A percentile compares a stretch with the other conserved stretches of the same genome.
These are phyloP conservation scores for Mayamaea pseudoterrestris DNA, from an alignment of 108 stramenopile species.

Conservation along the genomic window DNA sequence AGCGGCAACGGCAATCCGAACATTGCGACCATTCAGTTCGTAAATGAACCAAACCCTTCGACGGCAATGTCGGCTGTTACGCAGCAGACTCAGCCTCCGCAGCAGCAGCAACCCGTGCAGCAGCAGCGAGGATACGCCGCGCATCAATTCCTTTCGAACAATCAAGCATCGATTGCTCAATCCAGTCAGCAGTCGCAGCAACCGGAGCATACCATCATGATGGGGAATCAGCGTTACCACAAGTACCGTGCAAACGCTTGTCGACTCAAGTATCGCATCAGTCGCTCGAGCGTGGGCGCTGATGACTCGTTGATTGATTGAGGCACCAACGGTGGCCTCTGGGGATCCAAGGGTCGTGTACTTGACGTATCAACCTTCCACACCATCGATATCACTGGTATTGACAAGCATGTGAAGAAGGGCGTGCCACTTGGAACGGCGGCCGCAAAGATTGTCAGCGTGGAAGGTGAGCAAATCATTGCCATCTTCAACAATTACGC, in stretches of 20 bases:
- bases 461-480: constrained; percentile 7
- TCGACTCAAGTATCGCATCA: not conserved
- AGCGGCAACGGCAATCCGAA: no score
- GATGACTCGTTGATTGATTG: constrained; percentile 8
- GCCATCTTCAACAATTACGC: constrained; percentile 24
- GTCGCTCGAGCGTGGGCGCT: not conserved
- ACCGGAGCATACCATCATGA: not conserved
- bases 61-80: no score
- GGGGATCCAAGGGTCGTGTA: constrained; percentile 5
- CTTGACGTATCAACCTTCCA: not conserved
- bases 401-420: constrained; percentile 10
- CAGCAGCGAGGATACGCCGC: not conserved
- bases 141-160: not conserved
- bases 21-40: no score
- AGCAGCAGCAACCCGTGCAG: not conserved
- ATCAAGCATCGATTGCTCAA: not conserved
- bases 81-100: no score
- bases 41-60: no score
- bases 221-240: not conserved
- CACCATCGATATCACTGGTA: constrained; percentile 5
- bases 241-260: not conserved
- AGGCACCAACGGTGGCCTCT: constrained; percentile 14
- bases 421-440: constrained; percentile 9
- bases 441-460: constrained; percentile 5
- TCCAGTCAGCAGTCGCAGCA: not conserved